Percentiles rank a stretch among this genome's conserved stretches.
Evolutionary conservation across 2,329 filamentous ascomycete genomes (phyloP).

Genomic region (Aureobasidium sp.): DNA sequence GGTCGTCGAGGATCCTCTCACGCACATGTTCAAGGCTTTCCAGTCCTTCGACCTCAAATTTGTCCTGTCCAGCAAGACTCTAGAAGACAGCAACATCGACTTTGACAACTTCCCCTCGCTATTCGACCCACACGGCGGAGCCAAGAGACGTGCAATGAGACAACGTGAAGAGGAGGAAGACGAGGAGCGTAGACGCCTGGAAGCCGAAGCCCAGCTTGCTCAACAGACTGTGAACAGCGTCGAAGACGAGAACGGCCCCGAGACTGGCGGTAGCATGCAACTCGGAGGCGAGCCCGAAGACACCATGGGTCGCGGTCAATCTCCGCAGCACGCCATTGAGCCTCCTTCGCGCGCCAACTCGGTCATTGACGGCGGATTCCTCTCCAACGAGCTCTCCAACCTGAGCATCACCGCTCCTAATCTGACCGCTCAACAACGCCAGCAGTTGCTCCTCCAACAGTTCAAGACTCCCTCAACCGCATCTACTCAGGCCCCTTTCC

Average conservation of each 20-base stretch:
- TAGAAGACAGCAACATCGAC: constrained; percentile 43
- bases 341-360: constrained; percentile 57
- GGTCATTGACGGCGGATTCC: constrained; percentile 27
- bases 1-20: constrained; percentile 20
- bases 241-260: constrained; percentile 65
- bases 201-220: constrained; percentile 49
- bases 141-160: constrained; percentile 66
- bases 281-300: constrained; percentile 92
- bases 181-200: constrained; percentile 50
- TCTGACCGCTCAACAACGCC: constrained; percentile 74
- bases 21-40: constrained; percentile 35
- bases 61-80: constrained; percentile 42
- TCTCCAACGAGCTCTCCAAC: constrained; percentile 33
- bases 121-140: constrained; percentile 75
- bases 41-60: constrained; percentile 44
- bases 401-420: constrained; percentile 55
- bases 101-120: constrained; percentile 62
- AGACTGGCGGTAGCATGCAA: constrained; percentile 73
- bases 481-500: constrained; percentile 16
- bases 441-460: constrained; percentile 58
- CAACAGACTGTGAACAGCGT: constrained; percentile 34
- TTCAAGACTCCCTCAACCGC: constrained; percentile 46
- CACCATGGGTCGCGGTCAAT: constrained; percentile 48
- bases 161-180: constrained; percentile 54
- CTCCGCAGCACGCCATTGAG: constrained; percentile 61